Evolutionary conservation across 352 stramenopile species (phyloP), one percentile per base, ranked within the genome.

Genomic region (Phytophthora meadii): DNA sequence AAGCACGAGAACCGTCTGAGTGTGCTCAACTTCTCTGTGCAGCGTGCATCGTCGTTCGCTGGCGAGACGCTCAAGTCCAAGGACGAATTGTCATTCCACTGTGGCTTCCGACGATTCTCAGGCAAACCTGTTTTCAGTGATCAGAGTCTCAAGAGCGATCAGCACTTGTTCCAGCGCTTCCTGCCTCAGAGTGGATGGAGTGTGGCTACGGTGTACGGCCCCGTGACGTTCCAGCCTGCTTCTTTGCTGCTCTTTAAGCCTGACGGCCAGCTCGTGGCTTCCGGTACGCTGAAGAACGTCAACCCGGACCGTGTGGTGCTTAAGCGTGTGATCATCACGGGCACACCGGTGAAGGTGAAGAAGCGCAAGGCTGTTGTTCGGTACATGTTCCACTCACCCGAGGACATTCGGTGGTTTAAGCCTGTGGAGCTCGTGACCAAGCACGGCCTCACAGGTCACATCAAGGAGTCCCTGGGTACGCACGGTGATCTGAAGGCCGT

Each of bases 341-440:
- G 98, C n/a, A 98, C 98, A 58, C 98, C 98, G 12, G 92, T 99
- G 9, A 96, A 98, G 62, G 97, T 99, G n/a, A 98, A 99, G 72
- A 99, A 99, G 70, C 92, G 96, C 56, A 97, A 97, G 76, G 98
- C 97, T 19, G 97, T 98, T 8, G 88, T 99, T 24, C 98, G 98
- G 47, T 98, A 99, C 87, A 99, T 99, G 97, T 99, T 99, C 85
- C 97, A 98, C 77, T 97, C 98, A 76, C 97, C 97, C 5, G 96
- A 99, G 61, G 97, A 99, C 76, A 90, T 99, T 2, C 92, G 84
- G 64, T 99, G 97, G 97, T 99, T 99, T 82, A 99, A 98, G 72
- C 98, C 98, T 12, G 95, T 99, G 25, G 97, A 98, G 68, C 82
- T 99, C 30, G 84, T 82, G 46, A 99, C 97, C 48, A 99, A 99